Conservation (phyloP, 2,329 filamentous ascomycete genomes). For the Fusarium sp. region DNA sequence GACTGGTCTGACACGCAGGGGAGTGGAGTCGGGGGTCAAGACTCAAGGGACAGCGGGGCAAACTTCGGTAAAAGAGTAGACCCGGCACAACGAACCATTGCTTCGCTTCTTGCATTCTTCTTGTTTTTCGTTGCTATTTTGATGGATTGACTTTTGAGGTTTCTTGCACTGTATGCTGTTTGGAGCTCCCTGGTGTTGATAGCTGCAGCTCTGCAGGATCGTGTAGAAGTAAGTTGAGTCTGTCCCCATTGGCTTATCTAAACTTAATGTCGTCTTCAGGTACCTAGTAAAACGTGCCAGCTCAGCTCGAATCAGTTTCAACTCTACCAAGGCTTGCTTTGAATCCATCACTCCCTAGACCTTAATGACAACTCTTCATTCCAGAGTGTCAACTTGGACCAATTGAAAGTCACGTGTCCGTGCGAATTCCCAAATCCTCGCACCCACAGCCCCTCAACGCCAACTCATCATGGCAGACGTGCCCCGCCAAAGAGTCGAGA, state of each 20-base stretch:
- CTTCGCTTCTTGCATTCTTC: conserved; percentile 18
- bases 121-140: conserved; percentile 4
- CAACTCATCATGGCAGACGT: conserved; percentile 46
- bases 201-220: background rate
- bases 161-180: conserved; percentile 29
- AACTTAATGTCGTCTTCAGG: background rate
- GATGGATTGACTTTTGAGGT: conserved; percentile 16
- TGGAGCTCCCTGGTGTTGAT: background rate
- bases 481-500: conserved; percentile 46
- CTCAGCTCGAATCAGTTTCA: background rate
- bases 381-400: conserved; percentile 16
- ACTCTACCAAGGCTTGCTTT: background rate
- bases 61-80: conserved; percentile 34
- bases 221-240: background rate
- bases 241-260: background rate
- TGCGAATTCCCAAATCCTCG: conserved; percentile 31
- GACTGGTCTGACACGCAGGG: conserved; percentile 38
- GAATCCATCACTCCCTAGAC: background rate
- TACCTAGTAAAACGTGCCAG: background rate
- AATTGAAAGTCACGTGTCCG: conserved; percentile 39
- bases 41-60: conserved; percentile 34
- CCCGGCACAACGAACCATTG: conserved; percentile 30
- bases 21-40: conserved; percentile 22
- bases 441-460: conserved; percentile 38
- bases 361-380: background rate